A percentile compares a stretch with the other conserved stretches of the same genome.
Evolutionary conservation across 257 asterid species (phyloP).

Genomic region (Craterostigma plantagineum): DNA sequence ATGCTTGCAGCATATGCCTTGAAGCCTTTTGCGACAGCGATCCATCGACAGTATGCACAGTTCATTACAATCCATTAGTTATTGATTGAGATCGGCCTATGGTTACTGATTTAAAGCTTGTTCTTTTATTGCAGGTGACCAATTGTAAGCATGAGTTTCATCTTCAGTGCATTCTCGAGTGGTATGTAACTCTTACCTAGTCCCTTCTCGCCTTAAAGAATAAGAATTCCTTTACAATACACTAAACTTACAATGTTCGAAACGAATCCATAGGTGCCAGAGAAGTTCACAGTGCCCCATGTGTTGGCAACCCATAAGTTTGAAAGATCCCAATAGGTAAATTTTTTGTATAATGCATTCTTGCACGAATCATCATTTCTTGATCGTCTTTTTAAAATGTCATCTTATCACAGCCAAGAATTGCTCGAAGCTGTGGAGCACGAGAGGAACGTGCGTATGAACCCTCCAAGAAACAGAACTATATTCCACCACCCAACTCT

Average conservation of each 20-base stretch:
- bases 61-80: neutral
- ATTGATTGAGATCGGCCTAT: constrained; percentile 8
- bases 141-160: constrained; percentile 85
- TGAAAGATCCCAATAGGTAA: constrained; percentile 83
- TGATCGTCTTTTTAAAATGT: neutral
- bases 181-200: constrained; percentile 21
- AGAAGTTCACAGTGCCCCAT: constrained; percentile 91
- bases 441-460: constrained; percentile 69
- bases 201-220: neutral
- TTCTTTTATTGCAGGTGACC: constrained; percentile 38
- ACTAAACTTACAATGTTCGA: neutral
- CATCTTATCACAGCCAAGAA: constrained; percentile 53
- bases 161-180: constrained; percentile 84
- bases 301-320: constrained; percentile 76
- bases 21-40: constrained; percentile 66
- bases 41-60: constrained; percentile 49
- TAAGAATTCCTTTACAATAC: too few species aligned
- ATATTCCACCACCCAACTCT: constrained; percentile 91
- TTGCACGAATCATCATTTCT: neutral
- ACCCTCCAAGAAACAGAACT: constrained; percentile 70
- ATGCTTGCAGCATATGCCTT: constrained; percentile 90
- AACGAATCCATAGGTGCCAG: constrained; percentile 48
- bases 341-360: neutral
- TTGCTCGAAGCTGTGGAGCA: constrained; percentile 87
- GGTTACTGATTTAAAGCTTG: constrained; percentile 1